Conservation (phyloP, 2,329 filamentous ascomycete species). For the Fusarium sp. region DNA sequence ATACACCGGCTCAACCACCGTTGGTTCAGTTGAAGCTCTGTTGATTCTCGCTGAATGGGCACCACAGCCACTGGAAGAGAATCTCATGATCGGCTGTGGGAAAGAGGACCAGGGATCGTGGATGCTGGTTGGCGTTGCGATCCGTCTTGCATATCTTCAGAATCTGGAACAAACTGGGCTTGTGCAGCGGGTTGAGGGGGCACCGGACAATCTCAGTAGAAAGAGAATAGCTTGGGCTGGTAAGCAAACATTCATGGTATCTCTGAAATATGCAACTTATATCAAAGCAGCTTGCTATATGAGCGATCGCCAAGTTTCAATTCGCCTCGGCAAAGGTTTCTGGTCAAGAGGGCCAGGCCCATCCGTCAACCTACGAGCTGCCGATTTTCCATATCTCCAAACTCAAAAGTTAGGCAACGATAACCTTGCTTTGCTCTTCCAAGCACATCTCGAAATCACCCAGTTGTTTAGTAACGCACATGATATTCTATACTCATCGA, state of each 20-base stretch:
- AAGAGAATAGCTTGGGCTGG: constrained; percentile 77
- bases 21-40: constrained; percentile 78
- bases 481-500: constrained; percentile 79
- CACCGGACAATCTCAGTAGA: constrained; percentile 70
- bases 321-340: constrained; percentile 78
- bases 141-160: constrained; percentile 78
- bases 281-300: constrained; percentile 68
- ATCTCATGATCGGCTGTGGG: constrained; percentile 75
- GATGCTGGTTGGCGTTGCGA: constrained; percentile 81
- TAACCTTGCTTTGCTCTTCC: constrained; percentile 76
- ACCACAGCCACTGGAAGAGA: constrained; percentile 72
- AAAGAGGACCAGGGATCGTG: constrained; percentile 81
- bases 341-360: constrained; percentile 80
- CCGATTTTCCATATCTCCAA: constrained; percentile 76
- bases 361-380: constrained; percentile 72
- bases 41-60: constrained; percentile 80
- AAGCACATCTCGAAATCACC: constrained; percentile 78
- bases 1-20: constrained; percentile 74
- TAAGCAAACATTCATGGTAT: constrained; percentile 26
- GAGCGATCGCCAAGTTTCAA: constrained; percentile 76
- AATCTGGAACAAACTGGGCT: constrained; percentile 78
- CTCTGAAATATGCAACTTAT: background rate
- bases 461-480: constrained; percentile 81
- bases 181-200: constrained; percentile 69
- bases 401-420: constrained; percentile 71